Evolutionary conservation across 768 basidiomycete genomes (phyloP).

Genomic region (Tulasnella sp.): DNA sequence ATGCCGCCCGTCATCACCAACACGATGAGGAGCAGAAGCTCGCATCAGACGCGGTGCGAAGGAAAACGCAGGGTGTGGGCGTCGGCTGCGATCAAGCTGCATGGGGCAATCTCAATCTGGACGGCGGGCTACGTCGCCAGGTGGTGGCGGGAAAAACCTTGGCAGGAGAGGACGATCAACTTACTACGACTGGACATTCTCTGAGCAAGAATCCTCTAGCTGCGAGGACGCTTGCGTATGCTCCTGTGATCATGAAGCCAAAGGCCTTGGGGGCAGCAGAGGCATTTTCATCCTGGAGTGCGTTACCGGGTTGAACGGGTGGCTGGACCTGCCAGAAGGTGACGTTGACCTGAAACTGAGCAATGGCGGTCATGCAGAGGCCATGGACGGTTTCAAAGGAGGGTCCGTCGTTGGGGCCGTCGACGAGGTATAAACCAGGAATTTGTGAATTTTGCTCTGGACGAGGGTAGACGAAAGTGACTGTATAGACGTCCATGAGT

Average conservation of each 20-base stretch:
- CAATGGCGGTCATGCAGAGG: conserved; percentile 73
- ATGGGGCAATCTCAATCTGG: neutral
- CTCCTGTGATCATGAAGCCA: conserved; percentile 88
- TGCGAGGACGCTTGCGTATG: conserved; percentile 88
- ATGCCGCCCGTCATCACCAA: neutral
- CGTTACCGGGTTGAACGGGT: conserved; percentile 63
- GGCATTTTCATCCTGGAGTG: neutral
- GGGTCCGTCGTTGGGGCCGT: conserved; percentile 38
- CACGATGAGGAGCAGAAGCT: neutral
- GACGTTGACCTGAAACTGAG: conserved; percentile 37
- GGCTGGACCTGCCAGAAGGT: conserved; percentile 64
- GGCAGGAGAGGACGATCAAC: conserved; percentile 28
- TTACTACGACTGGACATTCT: conserved; percentile 80
- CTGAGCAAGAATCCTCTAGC: conserved; percentile 85
- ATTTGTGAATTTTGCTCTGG: conserved; percentile 48
- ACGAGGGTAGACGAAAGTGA: conserved; percentile 89
- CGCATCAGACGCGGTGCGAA: neutral
- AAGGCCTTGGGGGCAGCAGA: conserved; percentile 64
- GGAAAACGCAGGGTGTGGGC: neutral
- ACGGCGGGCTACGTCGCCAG: neutral
- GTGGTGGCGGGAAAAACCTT: neutral
- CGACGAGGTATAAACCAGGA: conserved; percentile 31
- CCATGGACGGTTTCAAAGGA: conserved; percentile 74
- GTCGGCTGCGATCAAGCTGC: neutral
- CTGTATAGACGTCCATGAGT: conserved; percentile 91